Evolutionary conservation across 768 basidiomycete species (phyloP).

Genomic region (Hericium rajendrae): DNA sequence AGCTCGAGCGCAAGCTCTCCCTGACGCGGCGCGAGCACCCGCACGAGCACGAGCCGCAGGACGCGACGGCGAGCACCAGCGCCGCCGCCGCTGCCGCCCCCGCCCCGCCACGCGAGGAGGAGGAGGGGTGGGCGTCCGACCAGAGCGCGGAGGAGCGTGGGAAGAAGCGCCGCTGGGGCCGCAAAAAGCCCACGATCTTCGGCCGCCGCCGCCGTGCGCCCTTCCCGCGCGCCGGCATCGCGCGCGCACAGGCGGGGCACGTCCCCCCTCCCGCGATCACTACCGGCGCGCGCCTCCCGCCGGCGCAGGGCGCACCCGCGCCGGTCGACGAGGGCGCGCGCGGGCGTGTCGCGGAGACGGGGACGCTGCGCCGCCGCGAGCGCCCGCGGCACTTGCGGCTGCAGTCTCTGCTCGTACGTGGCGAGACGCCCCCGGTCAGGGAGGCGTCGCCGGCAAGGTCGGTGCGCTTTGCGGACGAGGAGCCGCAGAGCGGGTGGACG

Average conservation of each 20-base stretch:
- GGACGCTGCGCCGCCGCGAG: conserved; percentile 6
- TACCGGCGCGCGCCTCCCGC: neutral
- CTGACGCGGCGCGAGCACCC: neutral
- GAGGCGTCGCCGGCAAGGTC: conserved; percentile 39
- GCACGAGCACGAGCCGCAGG: neutral
- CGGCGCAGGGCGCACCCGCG: neutral
- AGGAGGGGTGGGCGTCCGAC: conserved; percentile 61
- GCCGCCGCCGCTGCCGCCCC: conserved; percentile 5
- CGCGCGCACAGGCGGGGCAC: conserved; percentile 10
- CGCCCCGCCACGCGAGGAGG: conserved; percentile 28
- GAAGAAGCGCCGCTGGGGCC: neutral
- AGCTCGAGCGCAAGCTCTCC: neutral
- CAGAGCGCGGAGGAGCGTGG: conserved; percentile 12
- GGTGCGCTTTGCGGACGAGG: conserved; percentile 35
- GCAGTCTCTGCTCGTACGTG: conserved; percentile 19
- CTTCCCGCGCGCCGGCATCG: conserved; percentile 9
- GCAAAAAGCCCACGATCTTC: neutral
- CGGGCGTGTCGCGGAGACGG: conserved; percentile 4
- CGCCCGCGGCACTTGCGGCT: conserved; percentile 20
- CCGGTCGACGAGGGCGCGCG: conserved; percentile 12
- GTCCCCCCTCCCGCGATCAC: conserved; percentile 10
- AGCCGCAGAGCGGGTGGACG: conserved; percentile 5
- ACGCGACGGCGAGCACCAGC: neutral
- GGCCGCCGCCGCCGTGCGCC: conserved; percentile 13
- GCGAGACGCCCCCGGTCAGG: conserved; percentile 17